phyloP scores from a whole-genome alignment of 177 flowering plant species.

The Vitis hybrid region DNA sequence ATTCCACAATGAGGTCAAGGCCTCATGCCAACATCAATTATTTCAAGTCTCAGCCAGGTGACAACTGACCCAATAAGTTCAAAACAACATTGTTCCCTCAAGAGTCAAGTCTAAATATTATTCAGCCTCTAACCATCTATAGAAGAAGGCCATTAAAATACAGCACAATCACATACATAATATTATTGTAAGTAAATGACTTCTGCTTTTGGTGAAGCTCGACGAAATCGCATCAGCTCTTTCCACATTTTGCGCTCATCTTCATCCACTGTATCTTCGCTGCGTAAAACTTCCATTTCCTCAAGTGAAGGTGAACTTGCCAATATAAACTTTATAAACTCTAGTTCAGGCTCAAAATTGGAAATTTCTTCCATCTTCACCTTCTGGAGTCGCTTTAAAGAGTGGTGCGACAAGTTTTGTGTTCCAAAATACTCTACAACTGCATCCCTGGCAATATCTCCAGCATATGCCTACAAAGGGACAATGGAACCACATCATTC shows the following conservation, averaged over 20 bases:
- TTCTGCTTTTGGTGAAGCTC: conserved; percentile 5
- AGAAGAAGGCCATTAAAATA: too few relatives aligned
- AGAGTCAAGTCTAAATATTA: too few relatives aligned
- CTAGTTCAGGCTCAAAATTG: neutral
- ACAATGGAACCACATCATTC: neutral
- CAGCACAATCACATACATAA: too few relatives aligned
- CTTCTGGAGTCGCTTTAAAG: neutral
- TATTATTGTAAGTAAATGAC: too few relatives aligned
- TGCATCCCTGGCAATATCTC: neutral
- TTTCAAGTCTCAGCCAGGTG: too few relatives aligned
- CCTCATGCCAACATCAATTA: too few relatives aligned
- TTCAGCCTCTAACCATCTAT: too few relatives aligned
- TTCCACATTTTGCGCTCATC: neutral
- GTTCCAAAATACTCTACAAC: neutral
- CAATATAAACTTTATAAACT: conserved; percentile 8
- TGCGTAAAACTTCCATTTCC: neutral
- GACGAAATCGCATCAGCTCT: conserved; percentile 1
- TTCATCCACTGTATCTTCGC: neutral
- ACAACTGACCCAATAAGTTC: too few relatives aligned
- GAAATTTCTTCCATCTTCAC: neutral
- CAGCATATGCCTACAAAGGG: neutral
- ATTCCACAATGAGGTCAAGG: too few relatives aligned
- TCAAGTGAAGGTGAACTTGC: conserved; percentile 3
- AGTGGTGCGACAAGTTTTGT: neutral
- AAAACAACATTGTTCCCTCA: too few relatives aligned